Percentiles rank a stretch among this genome's conserved stretches.
These are phyloP conservation scores for Diphasiastrum complanatum DNA, from an alignment of 83 land plant genomes.

Conservation along the genomic window DNA sequence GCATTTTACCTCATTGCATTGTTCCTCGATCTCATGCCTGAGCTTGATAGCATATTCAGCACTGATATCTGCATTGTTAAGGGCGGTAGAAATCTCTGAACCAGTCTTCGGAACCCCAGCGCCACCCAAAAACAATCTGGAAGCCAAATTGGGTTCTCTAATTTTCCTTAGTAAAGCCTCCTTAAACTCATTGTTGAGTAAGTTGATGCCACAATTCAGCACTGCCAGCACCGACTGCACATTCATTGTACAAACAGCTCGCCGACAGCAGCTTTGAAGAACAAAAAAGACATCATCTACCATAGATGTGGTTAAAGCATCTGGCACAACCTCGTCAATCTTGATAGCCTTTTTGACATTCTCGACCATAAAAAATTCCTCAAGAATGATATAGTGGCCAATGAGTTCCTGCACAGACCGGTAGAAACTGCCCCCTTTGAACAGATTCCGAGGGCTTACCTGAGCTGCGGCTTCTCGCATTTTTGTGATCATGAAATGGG, in stretches of 20 bases:
- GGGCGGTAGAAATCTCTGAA: slow-evolving; percentile 71
- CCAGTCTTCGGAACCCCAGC: slow-evolving; percentile 66
- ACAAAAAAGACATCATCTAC: slow-evolving; percentile 93
- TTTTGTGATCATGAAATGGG: slow-evolving; percentile 69
- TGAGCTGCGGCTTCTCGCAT: slow-evolving; percentile 64
- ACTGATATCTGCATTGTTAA: slow-evolving; percentile 86
- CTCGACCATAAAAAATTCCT: slow-evolving; percentile 91
- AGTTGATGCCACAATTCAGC: slow-evolving; percentile 48
- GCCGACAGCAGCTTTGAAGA: slow-evolving; percentile 74
- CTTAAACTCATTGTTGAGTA: slow-evolving; percentile 67
- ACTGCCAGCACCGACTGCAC: slow-evolving; percentile 65
- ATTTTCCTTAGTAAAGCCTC: slow-evolving; percentile 77
- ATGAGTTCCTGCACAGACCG: slow-evolving; percentile 68
- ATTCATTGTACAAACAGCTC: slow-evolving; percentile 75
- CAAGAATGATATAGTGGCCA: slow-evolving; percentile 70
- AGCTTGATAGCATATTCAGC: slow-evolving; percentile 82
- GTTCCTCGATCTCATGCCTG: slow-evolving; percentile 80
- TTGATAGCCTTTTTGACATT: slow-evolving; percentile 87
- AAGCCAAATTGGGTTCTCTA: slow-evolving; percentile 71
- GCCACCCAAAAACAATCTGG: slow-evolving; percentile 63
- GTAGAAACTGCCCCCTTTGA: slow-evolving; percentile 60
- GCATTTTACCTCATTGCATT: slow-evolving; percentile 60
- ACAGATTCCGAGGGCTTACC: slow-evolving; percentile 53
- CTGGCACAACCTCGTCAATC: slow-evolving; percentile 71
- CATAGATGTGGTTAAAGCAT: slow-evolving; percentile 84